Evolutionary conservation across 495 filamentous ascomycete species (phyloP), one percentile per base, ranked within the genome.

Genomic region (Corynascus novoguineensis): DNA sequence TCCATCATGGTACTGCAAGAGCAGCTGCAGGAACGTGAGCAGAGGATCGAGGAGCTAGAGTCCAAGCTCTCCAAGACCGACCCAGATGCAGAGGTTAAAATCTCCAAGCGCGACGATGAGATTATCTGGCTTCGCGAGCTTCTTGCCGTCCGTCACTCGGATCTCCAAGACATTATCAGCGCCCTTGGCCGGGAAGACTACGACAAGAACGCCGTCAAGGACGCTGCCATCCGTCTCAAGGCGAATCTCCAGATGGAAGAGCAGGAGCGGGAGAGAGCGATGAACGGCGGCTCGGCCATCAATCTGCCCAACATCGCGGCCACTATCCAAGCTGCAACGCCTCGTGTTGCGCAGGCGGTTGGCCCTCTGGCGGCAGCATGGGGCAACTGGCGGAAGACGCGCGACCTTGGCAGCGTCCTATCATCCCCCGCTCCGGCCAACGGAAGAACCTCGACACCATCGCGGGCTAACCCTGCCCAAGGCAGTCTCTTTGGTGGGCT

Each of bases 171-270:
- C 64, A 91, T 98, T 52, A 90, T 97, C 68, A 78, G 81, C 51
- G 86, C 85, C 12, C 78, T 97, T 29, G 84, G 85, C 9, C 73
- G 83, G 51, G 87, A 90, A 2, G 73, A 78, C 35, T 90, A 87
- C 67, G 84, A 97, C 73, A 78, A 80, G 32, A 80, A 87, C 57
- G 78, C 81, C 15, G 86, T 96, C 53, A 86, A 86, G 58, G 91
- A 97, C 68, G 89, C 90, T 10, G 90, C 91, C 31, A 96, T 97
- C 61, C 85, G 93, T 8, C 81, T 98, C 55, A 90, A 89, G 65
- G 88, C 95, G 19, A 97, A 93, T 63, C 79, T 98, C 17, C 88
- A 97, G 68, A 98, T 98, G 93, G 91, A 97, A 64, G 88, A 89
- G 69, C 90, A 96, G 65, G 93, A 95, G 68, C 87, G 86, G 19